Evolutionary conservation across 352 stramenopile genomes (phyloP), one percentile per base, ranked within the genome.

Genomic region (Thalassiosira hispida): DNA sequence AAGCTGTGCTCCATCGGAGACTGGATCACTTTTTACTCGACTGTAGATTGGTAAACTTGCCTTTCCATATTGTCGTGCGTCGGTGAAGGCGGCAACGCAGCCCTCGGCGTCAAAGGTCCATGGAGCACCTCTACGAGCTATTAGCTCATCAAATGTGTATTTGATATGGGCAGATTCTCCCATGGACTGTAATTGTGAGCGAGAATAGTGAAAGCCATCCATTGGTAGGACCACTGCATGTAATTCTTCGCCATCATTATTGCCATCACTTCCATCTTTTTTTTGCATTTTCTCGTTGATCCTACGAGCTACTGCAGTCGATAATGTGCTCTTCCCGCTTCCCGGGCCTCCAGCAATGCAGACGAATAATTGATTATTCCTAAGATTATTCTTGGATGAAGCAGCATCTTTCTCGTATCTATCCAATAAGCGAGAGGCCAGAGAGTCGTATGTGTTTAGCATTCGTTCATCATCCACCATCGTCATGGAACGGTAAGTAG

Each of bases 151-250:
- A 46, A 77, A 81, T 12, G 42, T 76, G 44, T 77, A 81, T 11
- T 35, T 31, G 11, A 7, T 52, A 25, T 63, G 20, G n/a, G 40
- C 14, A 12, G 64, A 63, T 44, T 74, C 53, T 6, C 57, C 66
- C 18, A 87, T 83, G n/a, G 64, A 31, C 51, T 83, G 56, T 16
- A 93, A 62, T 73, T 88, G 14, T 12, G 62, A 46, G 31, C 79
- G 59, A 6, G 81, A 64, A 40, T 86, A 88, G 57, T 94, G 89
- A 73, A 81, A 94, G 22, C 89, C 89, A 73, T 94, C 89, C 85
- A 94, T 92, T 9, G 87, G 85, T 42, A 94, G n/a, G 11, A 86
- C 86, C 6, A 91, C 64, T n/a, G 77, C 38, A 18, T 14, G 14
- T 47, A 12, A 59, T 33, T 46, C 55, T n/a, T 55, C 33, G 38